Evolutionary conservation across 805 yeast genomes (phyloP).

Genomic region (Spathaspora girioi): DNA sequence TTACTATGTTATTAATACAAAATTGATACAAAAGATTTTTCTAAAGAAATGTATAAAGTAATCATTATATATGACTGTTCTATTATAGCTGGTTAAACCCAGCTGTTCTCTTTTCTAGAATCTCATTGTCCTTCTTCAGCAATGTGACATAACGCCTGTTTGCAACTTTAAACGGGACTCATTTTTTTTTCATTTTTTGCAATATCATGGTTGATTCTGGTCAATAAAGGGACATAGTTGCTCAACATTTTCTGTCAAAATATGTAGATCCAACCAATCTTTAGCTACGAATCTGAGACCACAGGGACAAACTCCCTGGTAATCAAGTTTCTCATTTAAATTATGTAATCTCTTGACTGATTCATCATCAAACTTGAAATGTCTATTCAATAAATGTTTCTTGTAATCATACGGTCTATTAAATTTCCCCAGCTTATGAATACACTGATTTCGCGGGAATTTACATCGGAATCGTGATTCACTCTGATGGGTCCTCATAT

Average conservation of each 20-base stretch:
- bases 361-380: slow-evolving; percentile 51
- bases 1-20: not conserved
- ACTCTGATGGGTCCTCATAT: slow-evolving; percentile 57
- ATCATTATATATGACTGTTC: not conserved
- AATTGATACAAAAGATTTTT: not conserved
- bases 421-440: slow-evolving; percentile 58
- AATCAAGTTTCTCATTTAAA: slow-evolving; percentile 48
- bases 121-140: not conserved
- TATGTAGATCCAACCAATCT: slow-evolving; percentile 36
- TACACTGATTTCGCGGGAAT: slow-evolving; percentile 52
- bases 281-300: slow-evolving; percentile 29
- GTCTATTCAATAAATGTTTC: slow-evolving; percentile 59
- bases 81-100: too few species aligned
- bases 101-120: not conserved
- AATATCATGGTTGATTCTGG: not conserved
- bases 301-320: slow-evolving; percentile 49
- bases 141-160: not conserved
- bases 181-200: too few species aligned
- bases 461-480: slow-evolving; percentile 56
- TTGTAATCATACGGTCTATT: slow-evolving; percentile 68
- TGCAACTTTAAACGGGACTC: not conserved
- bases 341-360: slow-evolving; percentile 44
- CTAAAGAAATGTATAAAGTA: not conserved
- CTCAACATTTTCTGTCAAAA: slow-evolving; percentile 20
- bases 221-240: slow-evolving; percentile 18